Evolutionary conservation across 768 basidiomycete species (phyloP).

Genomic region (Phanerochaete carnosa): DNA sequence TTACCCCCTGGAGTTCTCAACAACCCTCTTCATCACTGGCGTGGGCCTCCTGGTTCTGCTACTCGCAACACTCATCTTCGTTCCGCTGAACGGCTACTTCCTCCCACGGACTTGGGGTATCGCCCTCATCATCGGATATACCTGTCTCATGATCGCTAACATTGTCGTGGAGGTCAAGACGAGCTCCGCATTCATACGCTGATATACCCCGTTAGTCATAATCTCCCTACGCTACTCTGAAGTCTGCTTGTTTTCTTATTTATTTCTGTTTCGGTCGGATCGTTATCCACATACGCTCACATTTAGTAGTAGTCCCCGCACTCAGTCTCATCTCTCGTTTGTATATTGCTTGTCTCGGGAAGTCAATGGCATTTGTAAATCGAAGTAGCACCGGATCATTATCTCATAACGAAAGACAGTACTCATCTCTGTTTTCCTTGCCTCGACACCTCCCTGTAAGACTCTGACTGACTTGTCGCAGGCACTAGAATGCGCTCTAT

Average conservation of each 20-base stretch:
- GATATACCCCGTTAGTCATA: neutral
- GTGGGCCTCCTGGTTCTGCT: slow-evolving; percentile 79
- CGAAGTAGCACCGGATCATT: neutral
- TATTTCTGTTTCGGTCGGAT: neutral
- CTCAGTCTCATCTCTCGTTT: neutral
- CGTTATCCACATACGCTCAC: neutral
- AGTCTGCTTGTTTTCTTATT: neutral
- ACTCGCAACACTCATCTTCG: slow-evolving; percentile 70
- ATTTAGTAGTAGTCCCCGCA: neutral
- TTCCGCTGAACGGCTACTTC: slow-evolving; percentile 81
- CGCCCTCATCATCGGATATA: slow-evolving; percentile 72
- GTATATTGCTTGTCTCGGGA: neutral
- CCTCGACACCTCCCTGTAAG: too few relatives aligned
- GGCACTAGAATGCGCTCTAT: too few relatives aligned
- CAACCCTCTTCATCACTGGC: slow-evolving; percentile 80
- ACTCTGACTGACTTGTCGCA: too few relatives aligned
- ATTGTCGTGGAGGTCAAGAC: slow-evolving; percentile 67
- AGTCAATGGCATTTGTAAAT: neutral
- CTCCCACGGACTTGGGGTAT: slow-evolving; percentile 82
- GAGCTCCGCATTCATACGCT: neutral
- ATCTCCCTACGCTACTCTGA: neutral
- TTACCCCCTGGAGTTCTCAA: slow-evolving; percentile 74
- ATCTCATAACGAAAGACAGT: neutral
- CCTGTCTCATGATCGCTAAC: slow-evolving; percentile 73
- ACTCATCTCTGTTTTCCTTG: too few relatives aligned